Conservation (phyloP, 257 asterid genomes). For the Solanum appendiculatum region DNA sequence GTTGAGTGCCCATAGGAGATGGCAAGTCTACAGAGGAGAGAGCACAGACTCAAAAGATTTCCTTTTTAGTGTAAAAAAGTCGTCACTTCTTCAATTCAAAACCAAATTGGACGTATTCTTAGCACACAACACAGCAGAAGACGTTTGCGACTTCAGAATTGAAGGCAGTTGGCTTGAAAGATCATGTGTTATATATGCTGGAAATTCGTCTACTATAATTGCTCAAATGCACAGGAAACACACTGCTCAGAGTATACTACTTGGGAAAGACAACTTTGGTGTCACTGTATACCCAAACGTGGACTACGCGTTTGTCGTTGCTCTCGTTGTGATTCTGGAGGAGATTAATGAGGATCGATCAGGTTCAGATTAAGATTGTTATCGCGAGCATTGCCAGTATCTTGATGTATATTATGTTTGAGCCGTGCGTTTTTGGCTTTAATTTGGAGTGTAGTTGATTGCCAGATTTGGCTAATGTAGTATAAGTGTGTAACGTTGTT, state of each 20-base stretch:
- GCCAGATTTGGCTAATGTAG: neutral
- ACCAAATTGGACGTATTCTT: slow-evolving; percentile 48
- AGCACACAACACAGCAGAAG: slow-evolving; percentile 34
- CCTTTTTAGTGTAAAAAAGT: slow-evolving; percentile 45
- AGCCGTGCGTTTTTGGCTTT: neutral
- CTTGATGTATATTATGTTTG: neutral
- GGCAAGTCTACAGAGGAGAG: slow-evolving; percentile 44
- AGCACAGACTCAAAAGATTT: slow-evolving; percentile 33
- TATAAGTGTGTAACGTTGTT: neutral
- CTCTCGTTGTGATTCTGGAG: slow-evolving; percentile 30
- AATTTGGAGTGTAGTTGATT: neutral
- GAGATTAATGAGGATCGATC: slow-evolving; percentile 14
- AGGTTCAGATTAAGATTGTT: neutral
- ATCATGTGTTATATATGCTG: slow-evolving; percentile 31
- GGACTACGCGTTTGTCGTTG: slow-evolving; percentile 29
- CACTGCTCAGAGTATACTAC: slow-evolving; percentile 16
- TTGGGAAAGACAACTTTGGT: slow-evolving; percentile 24
- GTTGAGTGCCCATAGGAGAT: slow-evolving; percentile 1
- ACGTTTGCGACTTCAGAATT: slow-evolving; percentile 39
- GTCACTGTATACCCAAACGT: slow-evolving; percentile 25
- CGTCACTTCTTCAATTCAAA: slow-evolving; percentile 37
- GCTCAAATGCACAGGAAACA: slow-evolving; percentile 36
- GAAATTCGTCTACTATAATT: neutral
- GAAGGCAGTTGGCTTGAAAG: slow-evolving; percentile 63
- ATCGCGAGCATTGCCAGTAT: neutral